Evolutionary conservation across 345 rosid genomes (phyloP).

Genomic region (Lumnitzera racemosa): DNA sequence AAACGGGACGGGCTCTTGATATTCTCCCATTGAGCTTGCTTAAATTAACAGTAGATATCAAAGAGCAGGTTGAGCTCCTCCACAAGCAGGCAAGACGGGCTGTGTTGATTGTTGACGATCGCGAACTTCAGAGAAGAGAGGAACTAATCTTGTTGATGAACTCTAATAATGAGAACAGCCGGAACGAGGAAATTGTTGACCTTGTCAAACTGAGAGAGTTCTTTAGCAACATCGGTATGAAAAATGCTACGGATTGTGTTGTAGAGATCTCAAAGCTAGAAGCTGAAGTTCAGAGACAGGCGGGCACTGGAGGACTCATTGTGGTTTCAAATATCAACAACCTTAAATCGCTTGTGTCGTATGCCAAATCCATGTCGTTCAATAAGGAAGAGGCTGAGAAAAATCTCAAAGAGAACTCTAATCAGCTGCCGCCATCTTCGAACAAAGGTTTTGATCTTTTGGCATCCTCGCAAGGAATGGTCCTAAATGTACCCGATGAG

Average conservation of each 20-base stretch:
- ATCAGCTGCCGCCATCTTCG: conserved; percentile 9
- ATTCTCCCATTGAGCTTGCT: conserved; percentile 58
- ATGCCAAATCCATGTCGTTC: conserved; percentile 36
- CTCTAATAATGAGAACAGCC: conserved; percentile 25
- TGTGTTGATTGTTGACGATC: conserved; percentile 33
- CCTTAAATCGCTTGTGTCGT: conserved; percentile 41
- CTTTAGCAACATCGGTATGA: conserved; percentile 41
- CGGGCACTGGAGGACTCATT: conserved; percentile 58
- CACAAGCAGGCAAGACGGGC: conserved; percentile 51
- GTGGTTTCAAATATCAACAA: conserved; percentile 61
- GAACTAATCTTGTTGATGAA: conserved; percentile 38
- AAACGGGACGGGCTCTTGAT: conserved; percentile 60
- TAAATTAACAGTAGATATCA: conserved; percentile 30
- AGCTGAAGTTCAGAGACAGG: conserved; percentile 51
- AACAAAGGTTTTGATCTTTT: conserved; percentile 25
- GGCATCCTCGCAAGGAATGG: conserved; percentile 22
- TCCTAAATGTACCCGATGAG: conserved; percentile 42
- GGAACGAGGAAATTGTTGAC: conserved; percentile 28
- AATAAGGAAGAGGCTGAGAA: conserved; percentile 19
- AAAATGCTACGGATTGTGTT: conserved; percentile 30
- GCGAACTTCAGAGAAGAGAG: conserved; percentile 38
- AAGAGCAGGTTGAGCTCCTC: conserved; percentile 62
- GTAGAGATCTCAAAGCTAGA: conserved; percentile 44
- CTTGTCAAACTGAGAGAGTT: conserved; percentile 23
- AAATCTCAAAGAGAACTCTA: conserved; percentile 13